phyloP scores from a whole-genome alignment of 345 rosid genomes.

The Eucalyptus rudis region DNA sequence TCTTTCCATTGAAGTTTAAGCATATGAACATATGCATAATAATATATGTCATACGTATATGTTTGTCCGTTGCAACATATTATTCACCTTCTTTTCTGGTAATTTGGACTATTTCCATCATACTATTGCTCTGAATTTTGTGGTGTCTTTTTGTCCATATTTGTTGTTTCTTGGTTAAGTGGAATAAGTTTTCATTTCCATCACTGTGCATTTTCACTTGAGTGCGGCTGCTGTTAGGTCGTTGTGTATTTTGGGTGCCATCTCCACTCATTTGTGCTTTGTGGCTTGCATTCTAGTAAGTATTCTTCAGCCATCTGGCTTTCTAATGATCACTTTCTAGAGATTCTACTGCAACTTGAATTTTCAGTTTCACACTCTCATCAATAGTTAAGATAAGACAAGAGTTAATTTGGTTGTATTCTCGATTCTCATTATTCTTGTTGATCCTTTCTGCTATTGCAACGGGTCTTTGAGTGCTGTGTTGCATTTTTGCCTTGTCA shows the following conservation, averaged over 20 bases:
- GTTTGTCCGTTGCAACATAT: neutral
- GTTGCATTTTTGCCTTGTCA: neutral
- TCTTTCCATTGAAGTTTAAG: neutral
- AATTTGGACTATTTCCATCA: neutral
- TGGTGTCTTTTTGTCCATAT: neutral
- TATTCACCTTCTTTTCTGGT: neutral
- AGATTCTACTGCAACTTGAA: neutral
- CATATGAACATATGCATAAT: neutral
- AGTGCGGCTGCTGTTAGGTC: neutral
- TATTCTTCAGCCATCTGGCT: neutral
- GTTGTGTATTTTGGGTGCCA: neutral
- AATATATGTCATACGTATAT: neutral
- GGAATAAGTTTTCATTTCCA: neutral
- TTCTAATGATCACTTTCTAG: neutral
- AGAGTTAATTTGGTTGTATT: neutral
- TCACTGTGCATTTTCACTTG: neutral
- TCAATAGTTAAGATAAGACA: neutral
- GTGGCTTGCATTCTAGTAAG: neutral
- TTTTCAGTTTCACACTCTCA: neutral
- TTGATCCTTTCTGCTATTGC: neutral
- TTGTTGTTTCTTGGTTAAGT: neutral
- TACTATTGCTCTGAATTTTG: neutral
- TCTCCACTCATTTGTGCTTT: neutral
- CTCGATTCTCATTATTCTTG: neutral
- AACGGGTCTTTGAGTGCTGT: neutral